Percentiles rank a stretch among this genome's conserved stretches.
These are phyloP conservation scores for Gossypium stocksii DNA, from an alignment of 345 rosid genomes.

Conservation along the genomic window DNA sequence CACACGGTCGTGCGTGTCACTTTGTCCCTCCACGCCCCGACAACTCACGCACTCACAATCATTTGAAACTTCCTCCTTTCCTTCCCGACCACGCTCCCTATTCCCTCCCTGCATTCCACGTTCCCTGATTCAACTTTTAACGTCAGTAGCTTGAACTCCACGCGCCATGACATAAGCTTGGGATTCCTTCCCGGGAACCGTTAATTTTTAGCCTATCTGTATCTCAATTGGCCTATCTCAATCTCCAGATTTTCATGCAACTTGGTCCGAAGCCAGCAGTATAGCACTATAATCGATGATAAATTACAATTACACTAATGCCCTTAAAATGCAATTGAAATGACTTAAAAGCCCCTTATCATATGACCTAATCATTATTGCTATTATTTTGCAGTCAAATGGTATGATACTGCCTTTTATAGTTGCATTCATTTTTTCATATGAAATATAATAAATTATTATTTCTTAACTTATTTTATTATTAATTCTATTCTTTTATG, in stretches of 20 bases:
- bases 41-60: slow-evolving; percentile 42
- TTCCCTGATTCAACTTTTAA: not conserved
- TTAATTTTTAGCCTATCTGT: not conserved
- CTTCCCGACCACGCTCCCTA: not conserved
- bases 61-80: slow-evolving; percentile 28
- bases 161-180: not conserved
- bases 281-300: not conserved
- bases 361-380: not conserved
- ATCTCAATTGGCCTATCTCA: not conserved
- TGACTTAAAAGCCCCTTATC: not conserved
- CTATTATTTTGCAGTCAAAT: not conserved
- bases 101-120: not conserved
- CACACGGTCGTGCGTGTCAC: slow-evolving; percentile 37
- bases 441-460: no score
- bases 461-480: no score
- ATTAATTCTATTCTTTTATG: no score
- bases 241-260: slow-evolving; percentile 19
- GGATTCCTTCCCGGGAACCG: not conserved
- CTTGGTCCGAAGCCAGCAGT: slow-evolving; percentile 1
- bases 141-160: not conserved
- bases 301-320: not conserved
- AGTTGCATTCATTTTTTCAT: no score
- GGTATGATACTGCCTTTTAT: not conserved
- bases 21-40: slow-evolving; percentile 42
- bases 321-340: not conserved